Conservation (phyloP, 495 filamentous ascomycete species). For the Pyrenopolyporus hunteri region DNA sequence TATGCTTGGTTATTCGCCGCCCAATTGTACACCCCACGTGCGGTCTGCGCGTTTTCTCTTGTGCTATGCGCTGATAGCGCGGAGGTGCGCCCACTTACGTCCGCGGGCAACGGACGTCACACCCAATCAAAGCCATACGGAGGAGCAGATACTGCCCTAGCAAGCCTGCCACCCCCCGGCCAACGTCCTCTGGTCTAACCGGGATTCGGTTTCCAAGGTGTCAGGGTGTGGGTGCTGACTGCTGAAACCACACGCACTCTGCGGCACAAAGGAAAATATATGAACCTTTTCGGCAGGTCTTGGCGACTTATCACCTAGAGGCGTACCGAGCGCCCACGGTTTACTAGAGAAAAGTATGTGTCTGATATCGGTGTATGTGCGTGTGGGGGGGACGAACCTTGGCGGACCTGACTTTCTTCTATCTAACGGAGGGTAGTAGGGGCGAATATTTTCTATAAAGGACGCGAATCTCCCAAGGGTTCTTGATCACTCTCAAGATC, state of each 20-base stretch:
- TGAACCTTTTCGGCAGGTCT: slow-evolving; percentile 38
- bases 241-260: slow-evolving; percentile 27
- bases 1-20: slow-evolving; percentile 33
- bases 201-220: slow-evolving; percentile 27
- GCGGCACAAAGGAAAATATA: slow-evolving; percentile 21
- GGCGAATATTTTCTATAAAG: slow-evolving; percentile 23
- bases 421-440: slow-evolving; percentile 4
- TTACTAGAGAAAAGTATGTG: slow-evolving; percentile 13
- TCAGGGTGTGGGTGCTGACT: slow-evolving; percentile 24
- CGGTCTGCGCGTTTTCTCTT: slow-evolving; percentile 22
- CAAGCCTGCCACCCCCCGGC: slow-evolving; percentile 15
- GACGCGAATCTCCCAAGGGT: slow-evolving; percentile 18
- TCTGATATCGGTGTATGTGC: slow-evolving; percentile 33
- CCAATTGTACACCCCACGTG: slow-evolving; percentile 45
- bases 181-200: slow-evolving; percentile 18
- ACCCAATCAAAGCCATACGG: slow-evolving; percentile 28
- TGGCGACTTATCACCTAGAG: slow-evolving; percentile 38
- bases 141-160: slow-evolving; percentile 28
- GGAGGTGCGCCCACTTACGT: slow-evolving; percentile 32
- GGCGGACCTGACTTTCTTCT: slow-evolving; percentile 11
- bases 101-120: slow-evolving; percentile 15
- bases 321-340: slow-evolving; percentile 10
- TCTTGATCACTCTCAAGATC: slow-evolving; percentile 6
- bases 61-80: slow-evolving; percentile 35
- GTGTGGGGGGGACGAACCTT: slow-evolving; percentile 35